Percentiles rank a stretch among this genome's conserved stretches.
These are phyloP conservation scores for Amylostereum areolatum DNA, from an alignment of 1,284 basidiomycete genomes.

Conservation along the genomic window DNA sequence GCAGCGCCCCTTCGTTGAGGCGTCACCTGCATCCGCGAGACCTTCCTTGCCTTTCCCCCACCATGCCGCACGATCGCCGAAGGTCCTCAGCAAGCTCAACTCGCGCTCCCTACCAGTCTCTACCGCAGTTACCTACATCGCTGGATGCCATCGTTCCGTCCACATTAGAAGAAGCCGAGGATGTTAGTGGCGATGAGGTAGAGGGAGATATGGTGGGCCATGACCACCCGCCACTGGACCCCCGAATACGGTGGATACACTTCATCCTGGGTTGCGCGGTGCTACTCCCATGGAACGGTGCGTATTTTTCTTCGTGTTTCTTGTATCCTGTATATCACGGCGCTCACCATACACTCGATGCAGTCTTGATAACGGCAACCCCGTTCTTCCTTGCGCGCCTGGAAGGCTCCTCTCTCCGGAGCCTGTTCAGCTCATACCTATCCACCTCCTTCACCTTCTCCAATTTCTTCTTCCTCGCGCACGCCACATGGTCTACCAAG, in stretches of 20 bases:
- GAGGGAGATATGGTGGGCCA: slow-evolving; percentile 15
- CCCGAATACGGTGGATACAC: slow-evolving; percentile 51
- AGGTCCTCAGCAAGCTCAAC: slow-evolving; percentile 5
- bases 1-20: no score
- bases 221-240: slow-evolving; percentile 24
- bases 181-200: slow-evolving; percentile 30
- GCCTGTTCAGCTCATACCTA: slow-evolving; percentile 66
- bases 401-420: slow-evolving; percentile 44
- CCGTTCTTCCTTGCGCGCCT: slow-evolving; percentile 69
- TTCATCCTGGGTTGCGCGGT: slow-evolving; percentile 70
- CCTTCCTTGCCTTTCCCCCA: not conserved
- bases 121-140: slow-evolving; percentile 16
- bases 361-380: slow-evolving; percentile 72
- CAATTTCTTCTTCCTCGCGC: slow-evolving; percentile 63
- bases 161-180: slow-evolving; percentile 19
- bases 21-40: not conserved
- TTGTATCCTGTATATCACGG: not conserved
- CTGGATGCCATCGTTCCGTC: slow-evolving; percentile 8
- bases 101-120: slow-evolving; percentile 14
- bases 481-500: slow-evolving; percentile 64
- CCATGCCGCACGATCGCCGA: slow-evolving; percentile 5
- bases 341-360: slow-evolving; percentile 1
- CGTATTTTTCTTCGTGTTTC: slow-evolving; percentile 22
- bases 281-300: slow-evolving; percentile 78
- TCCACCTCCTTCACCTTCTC: slow-evolving; percentile 57